These are phyloP conservation scores for Cladophialophora chaetospira DNA, from an alignment of 2,329 filamentous ascomycete genomes.

Conservation along the genomic window DNA sequence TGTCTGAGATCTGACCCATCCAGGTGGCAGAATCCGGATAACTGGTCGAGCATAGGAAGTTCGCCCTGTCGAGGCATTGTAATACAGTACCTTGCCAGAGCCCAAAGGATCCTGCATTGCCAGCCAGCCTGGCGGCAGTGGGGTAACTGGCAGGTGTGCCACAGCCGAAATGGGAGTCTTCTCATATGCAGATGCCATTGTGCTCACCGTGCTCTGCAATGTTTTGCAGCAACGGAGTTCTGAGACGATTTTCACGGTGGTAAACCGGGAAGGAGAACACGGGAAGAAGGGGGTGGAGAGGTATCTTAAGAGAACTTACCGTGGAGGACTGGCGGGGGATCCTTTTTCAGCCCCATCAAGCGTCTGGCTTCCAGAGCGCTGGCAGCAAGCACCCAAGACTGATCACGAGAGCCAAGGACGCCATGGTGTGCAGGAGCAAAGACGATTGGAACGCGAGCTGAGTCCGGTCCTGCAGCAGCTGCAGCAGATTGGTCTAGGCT, in stretches of 20 bases:
- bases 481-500: neutral
- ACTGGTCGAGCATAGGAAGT: conserved; percentile 6
- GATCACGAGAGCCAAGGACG: neutral
- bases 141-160: neutral
- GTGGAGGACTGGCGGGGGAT: neutral
- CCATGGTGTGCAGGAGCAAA: neutral
- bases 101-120: conserved; percentile 9
- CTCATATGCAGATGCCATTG: neutral
- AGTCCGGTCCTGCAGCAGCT: neutral
- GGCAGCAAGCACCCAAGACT: neutral
- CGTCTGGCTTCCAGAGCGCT: neutral
- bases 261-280: neutral
- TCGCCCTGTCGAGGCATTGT: conserved; percentile 3
- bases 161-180: neutral
- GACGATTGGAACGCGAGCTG: neutral
- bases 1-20: conserved; percentile 12
- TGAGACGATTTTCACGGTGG: too few relatives aligned
- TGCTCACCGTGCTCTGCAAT: neutral
- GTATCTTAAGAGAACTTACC: neutral
- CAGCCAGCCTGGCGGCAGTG: conserved; percentile 10
- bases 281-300: neutral
- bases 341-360: neutral
- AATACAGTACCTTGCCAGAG: conserved; percentile 2
- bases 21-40: conserved; percentile 7
- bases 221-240: neutral